Evolutionary conservation across 2,329 filamentous ascomycete genomes (phyloP), one percentile per base, ranked within the genome.

Genomic region (Cordyceps tenuipes): DNA sequence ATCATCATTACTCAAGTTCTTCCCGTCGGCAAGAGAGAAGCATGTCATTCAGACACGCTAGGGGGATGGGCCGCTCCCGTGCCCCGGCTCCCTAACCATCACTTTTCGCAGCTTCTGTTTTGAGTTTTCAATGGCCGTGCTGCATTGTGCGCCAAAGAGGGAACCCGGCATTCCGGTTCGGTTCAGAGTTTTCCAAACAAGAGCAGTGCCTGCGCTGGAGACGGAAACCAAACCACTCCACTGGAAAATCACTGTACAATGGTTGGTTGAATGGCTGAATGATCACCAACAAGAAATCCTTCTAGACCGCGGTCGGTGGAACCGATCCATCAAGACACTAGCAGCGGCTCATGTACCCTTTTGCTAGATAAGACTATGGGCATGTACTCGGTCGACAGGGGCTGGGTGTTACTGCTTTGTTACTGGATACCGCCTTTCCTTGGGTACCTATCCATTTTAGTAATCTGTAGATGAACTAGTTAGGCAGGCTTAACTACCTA

Each of bases 231-330:
- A 39, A 21, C 17, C 39, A 41, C 55, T 57, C 55, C 55, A 48
- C 46, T 5, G 26, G 19, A 23, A 23, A 23, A 23, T 23, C 23
- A 23, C 23, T 23, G 23, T 6, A 47, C 29, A 29, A 29, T 29
- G 23, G 23, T 23, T 23, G 23, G 23, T 23, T 23, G 23, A 4
- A 4, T 23, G 23, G 23, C 4, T 23, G 29, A 36, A 53, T 23
- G 41, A 29, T 52, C 49, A 34, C 52, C 48, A 36, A 41, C 10
- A 57, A 49, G 12, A 23, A 23, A 23, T 23, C 26, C 56, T 46
- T 59, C 57, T 59, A 59, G 57, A 59, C 49, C 57, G 49, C 49
- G 57, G 57, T 59, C 57, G 57, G 57, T 59, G 57, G 57, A 59
- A 59, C 57, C 49, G 34, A 5, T 41, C 10, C 47, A 59, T 47